A percentile compares a stretch with the other conserved stretches of the same genome.
Evolutionary conservation across 257 asterid genomes (phyloP).

Genomic region (Solanum tarijense): DNA sequence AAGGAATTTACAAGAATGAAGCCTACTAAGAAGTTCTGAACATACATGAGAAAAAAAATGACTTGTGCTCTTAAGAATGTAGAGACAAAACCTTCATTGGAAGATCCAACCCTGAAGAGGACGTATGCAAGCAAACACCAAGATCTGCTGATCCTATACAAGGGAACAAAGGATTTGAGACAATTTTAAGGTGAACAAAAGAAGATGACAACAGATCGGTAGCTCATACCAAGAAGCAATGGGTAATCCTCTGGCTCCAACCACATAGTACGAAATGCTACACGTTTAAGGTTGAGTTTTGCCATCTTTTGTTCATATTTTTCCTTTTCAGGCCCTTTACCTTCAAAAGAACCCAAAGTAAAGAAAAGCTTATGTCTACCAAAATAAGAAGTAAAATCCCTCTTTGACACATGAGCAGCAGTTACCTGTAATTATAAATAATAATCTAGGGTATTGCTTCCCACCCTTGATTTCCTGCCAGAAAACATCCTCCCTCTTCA

Average conservation of each 20-base stretch:
- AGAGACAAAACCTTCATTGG: constrained; percentile 74
- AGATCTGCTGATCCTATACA: constrained; percentile 83
- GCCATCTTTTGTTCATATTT: constrained; percentile 74
- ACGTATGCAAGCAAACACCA: constrained; percentile 91
- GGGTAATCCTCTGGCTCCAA: constrained; percentile 93
- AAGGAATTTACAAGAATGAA: constrained; percentile 3
- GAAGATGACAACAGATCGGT: not conserved
- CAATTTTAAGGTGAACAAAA: not conserved
- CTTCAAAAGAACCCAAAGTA: constrained; percentile 22
- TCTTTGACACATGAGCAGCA: not conserved
- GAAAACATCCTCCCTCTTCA: constrained; percentile 41
- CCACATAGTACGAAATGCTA: constrained; percentile 97
- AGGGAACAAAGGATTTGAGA: constrained; percentile 10
- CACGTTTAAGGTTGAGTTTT: constrained; percentile 78
- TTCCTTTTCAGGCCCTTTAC: constrained; percentile 98
- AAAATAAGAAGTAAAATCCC: not conserved
- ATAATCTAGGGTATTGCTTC: constrained; percentile 67
- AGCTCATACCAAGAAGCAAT: constrained; percentile 75
- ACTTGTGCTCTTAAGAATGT: constrained; percentile 1
- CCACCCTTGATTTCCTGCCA: constrained; percentile 66
- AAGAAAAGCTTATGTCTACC: not conserved
- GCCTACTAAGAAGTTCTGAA: constrained; percentile 5
- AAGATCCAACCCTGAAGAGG: constrained; percentile 91
- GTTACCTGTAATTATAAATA: constrained; percentile 90
- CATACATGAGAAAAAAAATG: not conserved